Conservation (phyloP, 495 filamentous ascomycete genomes). For the Penicillium daleae region DNA sequence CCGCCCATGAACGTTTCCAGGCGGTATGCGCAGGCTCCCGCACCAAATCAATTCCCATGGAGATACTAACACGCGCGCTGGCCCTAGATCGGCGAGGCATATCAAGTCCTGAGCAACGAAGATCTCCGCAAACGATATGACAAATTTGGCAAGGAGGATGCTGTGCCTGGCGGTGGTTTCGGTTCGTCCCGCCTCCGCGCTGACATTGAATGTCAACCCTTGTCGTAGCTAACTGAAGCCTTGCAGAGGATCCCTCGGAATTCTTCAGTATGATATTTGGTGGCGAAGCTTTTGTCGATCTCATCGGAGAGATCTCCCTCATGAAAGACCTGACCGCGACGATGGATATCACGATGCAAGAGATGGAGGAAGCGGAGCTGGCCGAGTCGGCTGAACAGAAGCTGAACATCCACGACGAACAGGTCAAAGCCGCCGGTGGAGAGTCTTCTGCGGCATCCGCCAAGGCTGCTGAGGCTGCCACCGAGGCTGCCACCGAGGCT, state of each 20-base stretch:
- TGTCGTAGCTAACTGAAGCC: neutral
- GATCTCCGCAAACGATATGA: slow-evolving; percentile 91
- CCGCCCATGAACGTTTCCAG: slow-evolving; percentile 93
- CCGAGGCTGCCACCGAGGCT: slow-evolving; percentile 29
- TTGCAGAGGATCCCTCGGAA: slow-evolving; percentile 83
- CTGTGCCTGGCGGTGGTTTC: slow-evolving; percentile 86
- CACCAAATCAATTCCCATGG: neutral
- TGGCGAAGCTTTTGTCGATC: slow-evolving; percentile 90
- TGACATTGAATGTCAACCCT: neutral
- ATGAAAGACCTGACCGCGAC: slow-evolving; percentile 90
- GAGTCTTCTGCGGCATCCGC: slow-evolving; percentile 27
- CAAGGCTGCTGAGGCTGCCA: slow-evolving; percentile 18
- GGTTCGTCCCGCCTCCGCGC: slow-evolving; percentile 48
- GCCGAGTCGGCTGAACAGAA: slow-evolving; percentile 55
- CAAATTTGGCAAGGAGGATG: slow-evolving; percentile 92
- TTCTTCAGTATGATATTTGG: slow-evolving; percentile 99
- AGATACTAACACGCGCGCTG: slow-evolving; percentile 18
- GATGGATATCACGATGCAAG: slow-evolving; percentile 86
- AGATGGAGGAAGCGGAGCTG: slow-evolving; percentile 68
- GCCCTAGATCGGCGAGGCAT: slow-evolving; percentile 85
- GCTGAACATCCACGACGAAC: slow-evolving; percentile 48
- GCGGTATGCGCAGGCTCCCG: slow-evolving; percentile 50
- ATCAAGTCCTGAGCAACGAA: slow-evolving; percentile 90
- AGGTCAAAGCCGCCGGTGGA: slow-evolving; percentile 39
- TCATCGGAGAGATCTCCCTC: slow-evolving; percentile 88